A percentile compares a stretch with the other conserved stretches of the same genome.
These are phyloP conservation scores for Umbelopsis ramanniana DNA, from an alignment of 192 early-diverging fungal species.

Conservation along the genomic window DNA sequence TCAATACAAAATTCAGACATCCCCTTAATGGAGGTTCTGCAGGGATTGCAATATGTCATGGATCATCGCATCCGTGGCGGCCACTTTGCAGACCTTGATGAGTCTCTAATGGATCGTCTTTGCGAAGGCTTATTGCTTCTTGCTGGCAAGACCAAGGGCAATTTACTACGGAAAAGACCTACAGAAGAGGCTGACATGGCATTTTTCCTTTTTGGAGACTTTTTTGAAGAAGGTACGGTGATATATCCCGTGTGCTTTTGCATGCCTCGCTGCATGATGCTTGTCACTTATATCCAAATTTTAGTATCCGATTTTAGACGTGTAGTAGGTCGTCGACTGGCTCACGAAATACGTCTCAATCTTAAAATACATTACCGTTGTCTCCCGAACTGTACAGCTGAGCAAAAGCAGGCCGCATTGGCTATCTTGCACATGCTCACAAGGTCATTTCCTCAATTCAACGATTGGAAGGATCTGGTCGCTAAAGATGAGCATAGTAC, in stretches of 20 bases:
- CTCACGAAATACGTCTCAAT: conserved; percentile 77
- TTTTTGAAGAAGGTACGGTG: conserved; percentile 75
- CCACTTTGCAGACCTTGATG: conserved; percentile 81
- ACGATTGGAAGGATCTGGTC: conserved; percentile 92
- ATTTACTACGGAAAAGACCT: conserved; percentile 60
- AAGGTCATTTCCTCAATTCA: conserved; percentile 75
- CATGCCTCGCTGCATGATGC: background rate
- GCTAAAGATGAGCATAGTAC: conserved; percentile 58
- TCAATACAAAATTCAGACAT: conserved; percentile 67
- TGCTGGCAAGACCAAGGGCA: conserved; percentile 67
- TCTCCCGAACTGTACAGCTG: conserved; percentile 61
- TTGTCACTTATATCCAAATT: no score
- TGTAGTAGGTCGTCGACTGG: conserved; percentile 77
- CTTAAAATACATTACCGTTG: conserved; percentile 81
- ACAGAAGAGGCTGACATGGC: conserved; percentile 84
- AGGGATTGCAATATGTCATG: conserved; percentile 92
- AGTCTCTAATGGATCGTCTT: conserved; percentile 82
- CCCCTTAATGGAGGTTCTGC: conserved; percentile 79
- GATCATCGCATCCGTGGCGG: conserved; percentile 89
- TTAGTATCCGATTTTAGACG: conserved; percentile 87
- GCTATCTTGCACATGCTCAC: conserved; percentile 81
- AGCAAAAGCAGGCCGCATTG: conserved; percentile 78
- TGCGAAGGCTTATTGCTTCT: conserved; percentile 85
- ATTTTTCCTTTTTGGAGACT: conserved; percentile 94
- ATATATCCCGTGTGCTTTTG: background rate